These are phyloP conservation scores for Termitomyces eurrhizus DNA, from an alignment of 768 basidiomycete genomes.

Conservation along the genomic window DNA sequence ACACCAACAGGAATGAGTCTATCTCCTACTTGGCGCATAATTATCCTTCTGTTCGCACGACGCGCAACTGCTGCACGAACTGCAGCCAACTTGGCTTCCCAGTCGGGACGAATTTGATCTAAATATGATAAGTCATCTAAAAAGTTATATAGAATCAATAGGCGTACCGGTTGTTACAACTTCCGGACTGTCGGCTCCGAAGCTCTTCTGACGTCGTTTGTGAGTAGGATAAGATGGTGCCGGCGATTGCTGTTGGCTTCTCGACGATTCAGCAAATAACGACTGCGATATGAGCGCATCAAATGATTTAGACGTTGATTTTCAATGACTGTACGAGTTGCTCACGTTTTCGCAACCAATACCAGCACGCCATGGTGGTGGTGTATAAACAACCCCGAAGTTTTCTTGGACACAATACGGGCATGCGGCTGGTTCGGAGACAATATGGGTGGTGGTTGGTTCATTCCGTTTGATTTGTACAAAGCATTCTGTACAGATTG, in stretches of 20 bases:
- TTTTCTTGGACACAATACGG: constrained; percentile 98
- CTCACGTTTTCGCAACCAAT: constrained; percentile 74
- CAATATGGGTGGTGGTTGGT: constrained; percentile 90
- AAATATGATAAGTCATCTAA: constrained; percentile 11
- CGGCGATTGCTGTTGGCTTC: constrained; percentile 40
- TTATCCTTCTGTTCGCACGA: constrained; percentile 91
- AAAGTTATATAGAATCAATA: constrained; percentile 1
- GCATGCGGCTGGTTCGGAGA: constrained; percentile 95
- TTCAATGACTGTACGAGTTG: constrained; percentile 21
- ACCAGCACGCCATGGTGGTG: constrained; percentile 78
- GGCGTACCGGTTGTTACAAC: constrained; percentile 85
- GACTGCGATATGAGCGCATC: constrained; percentile 19
- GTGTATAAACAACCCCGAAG: constrained; percentile 88
- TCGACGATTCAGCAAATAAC: constrained; percentile 50
- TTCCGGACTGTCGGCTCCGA: constrained; percentile 79
- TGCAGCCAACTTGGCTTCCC: constrained; percentile 93
- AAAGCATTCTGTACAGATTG: constrained; percentile 98
- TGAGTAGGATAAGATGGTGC: constrained; percentile 41
- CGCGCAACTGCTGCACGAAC: constrained; percentile 95
- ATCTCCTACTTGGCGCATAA: constrained; percentile 98
- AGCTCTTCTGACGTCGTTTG: constrained; percentile 84
- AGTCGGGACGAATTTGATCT: constrained; percentile 98
- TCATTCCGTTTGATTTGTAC: constrained; percentile 98
- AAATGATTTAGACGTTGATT: not conserved
- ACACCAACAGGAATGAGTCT: constrained; percentile 96